phyloP scores from a whole-genome alignment of 2,329 filamentous ascomycete species.

The Aulographum hederae region DNA sequence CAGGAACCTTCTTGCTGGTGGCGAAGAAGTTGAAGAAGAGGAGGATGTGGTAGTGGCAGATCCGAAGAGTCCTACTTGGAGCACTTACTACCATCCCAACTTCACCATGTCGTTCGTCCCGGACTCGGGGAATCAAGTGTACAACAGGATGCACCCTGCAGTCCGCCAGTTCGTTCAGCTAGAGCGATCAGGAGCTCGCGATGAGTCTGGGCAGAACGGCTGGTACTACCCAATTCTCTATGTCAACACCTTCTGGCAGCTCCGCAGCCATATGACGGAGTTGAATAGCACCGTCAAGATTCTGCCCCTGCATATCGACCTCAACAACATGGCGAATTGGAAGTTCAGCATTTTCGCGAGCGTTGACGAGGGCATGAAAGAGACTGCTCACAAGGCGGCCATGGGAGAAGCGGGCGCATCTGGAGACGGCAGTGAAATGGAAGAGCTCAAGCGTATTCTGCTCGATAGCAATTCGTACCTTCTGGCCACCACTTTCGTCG shows the following conservation, averaged over 20 bases:
- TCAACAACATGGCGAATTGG: conserved; percentile 70
- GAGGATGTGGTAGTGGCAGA: conserved; percentile 31
- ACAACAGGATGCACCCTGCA: conserved; percentile 50
- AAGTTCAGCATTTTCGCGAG: conserved; percentile 75
- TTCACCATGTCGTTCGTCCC: conserved; percentile 78
- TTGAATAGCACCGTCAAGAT: conserved; percentile 77
- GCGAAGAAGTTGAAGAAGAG: conserved; percentile 28
- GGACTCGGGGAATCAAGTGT: conserved; percentile 53
- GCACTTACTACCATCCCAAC: conserved; percentile 89
- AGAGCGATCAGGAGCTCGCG: conserved; percentile 64
- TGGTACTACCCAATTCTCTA: conserved; percentile 91
- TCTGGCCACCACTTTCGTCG: conserved; percentile 64
- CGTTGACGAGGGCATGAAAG: conserved; percentile 74
- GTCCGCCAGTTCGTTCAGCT: conserved; percentile 61
- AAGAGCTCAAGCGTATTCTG: conserved; percentile 92
- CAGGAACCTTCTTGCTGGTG: conserved; percentile 54
- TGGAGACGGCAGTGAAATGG: conserved; percentile 82
- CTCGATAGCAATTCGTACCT: conserved; percentile 89
- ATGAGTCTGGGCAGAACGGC: conserved; percentile 67
- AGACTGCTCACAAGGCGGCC: conserved; percentile 61
- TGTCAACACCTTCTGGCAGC: conserved; percentile 94
- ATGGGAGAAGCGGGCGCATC: conserved; percentile 42
- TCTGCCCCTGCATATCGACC: conserved; percentile 64
- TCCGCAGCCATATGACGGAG: conserved; percentile 76
- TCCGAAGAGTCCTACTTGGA: conserved; percentile 42